Base-by-base conservation (phyloP, 805 yeast species). In the Kuraishia hungarica region DNA sequence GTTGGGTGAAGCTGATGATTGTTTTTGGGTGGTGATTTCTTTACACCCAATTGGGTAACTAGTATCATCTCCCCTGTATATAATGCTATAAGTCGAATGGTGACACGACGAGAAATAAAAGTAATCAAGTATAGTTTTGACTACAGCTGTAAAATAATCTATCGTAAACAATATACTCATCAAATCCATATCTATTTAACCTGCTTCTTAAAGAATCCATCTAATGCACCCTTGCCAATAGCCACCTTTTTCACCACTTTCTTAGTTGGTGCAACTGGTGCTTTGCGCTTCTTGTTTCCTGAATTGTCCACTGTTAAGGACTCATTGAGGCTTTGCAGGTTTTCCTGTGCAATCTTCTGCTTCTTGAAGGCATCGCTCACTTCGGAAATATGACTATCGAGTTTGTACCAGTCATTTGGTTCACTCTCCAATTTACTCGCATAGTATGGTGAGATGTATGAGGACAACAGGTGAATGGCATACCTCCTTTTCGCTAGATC, bases 171-270 rank as follows among this genome's bases (percentile, higher is more conserved):
- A n/a, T n/a, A n/a, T n/a, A n/a, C n/a, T 28, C 35, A 7, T 28
- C 35, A 7, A 11, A 28, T 7, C 35, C 11, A 28, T 28, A 28
- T 28, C 43, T 35, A 35, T 35, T 15, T 35, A 4, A 35, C 43
- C 23, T 26, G 39, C 39, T 22, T 24, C 19, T 46, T 81, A 66
- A 84, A 86, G 60, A 87, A 84, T 54, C 81, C 78, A 63, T 87
- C 93, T 26, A 87, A 69, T 1, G 90, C 89, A 1, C 94, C 91
- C 60, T 73, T 80, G 1, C 86, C 86, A 1, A 73, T 72, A 1
- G 80, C 81, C 2, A 81, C 82, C 56, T 73, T 75, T 28, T 62
- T 69, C 0, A 61, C 60, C 2, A 63, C 56, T 10, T 65, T 55
- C 19, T 69, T 60, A 52, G 61, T 63, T 52, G 55, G 61, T 65